A percentile compares a stretch with the other conserved stretches of the same genome.
phyloP scores from a whole-genome alignment of 768 basidiomycete genomes.

The Boletus sensibilis region DNA sequence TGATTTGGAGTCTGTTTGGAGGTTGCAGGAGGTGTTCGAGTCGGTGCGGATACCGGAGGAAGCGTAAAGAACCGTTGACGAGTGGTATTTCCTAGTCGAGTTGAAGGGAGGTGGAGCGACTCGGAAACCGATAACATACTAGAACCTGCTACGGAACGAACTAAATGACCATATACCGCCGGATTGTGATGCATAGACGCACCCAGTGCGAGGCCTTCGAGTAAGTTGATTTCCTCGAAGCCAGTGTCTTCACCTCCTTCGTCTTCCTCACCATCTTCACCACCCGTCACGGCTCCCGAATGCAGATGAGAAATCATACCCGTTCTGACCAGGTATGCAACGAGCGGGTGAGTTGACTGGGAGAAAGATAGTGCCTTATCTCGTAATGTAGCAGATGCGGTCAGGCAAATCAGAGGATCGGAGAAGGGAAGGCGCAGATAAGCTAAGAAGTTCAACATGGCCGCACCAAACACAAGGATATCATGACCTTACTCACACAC shows the following conservation, averaged over 20 bases:
- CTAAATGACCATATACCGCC: not conserved
- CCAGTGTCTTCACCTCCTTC: slow-evolving; percentile 44
- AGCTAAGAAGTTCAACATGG: slow-evolving; percentile 42
- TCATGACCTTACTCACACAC: slow-evolving; percentile 58
- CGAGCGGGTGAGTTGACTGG: slow-evolving; percentile 36
- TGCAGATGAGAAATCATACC: slow-evolving; percentile 19
- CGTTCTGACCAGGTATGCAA: slow-evolving; percentile 21
- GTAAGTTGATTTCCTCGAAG: slow-evolving; percentile 66
- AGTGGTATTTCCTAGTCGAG: slow-evolving; percentile 66
- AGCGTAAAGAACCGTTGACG: slow-evolving; percentile 69
- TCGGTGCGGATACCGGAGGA: slow-evolving; percentile 45
- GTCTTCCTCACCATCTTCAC: slow-evolving; percentile 26
- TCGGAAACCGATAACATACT: slow-evolving; percentile 38
- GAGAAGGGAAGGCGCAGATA: slow-evolving; percentile 66
- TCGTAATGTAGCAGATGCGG: slow-evolving; percentile 82
- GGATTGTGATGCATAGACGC: slow-evolving; percentile 27
- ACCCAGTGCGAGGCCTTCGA: slow-evolving; percentile 67
- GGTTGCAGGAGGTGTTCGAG: slow-evolving; percentile 46
- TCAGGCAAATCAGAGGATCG: slow-evolving; percentile 82
- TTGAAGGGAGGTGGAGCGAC: slow-evolving; percentile 57
- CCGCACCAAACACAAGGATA: not conserved
- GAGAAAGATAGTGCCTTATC: slow-evolving; percentile 63
- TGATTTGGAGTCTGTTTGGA: slow-evolving; percentile 51
- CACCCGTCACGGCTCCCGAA: not conserved
- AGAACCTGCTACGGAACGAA: slow-evolving; percentile 38